phyloP scores from a whole-genome alignment of 2,329 filamentous ascomycete species.

The Biscogniauxia marginata region DNA sequence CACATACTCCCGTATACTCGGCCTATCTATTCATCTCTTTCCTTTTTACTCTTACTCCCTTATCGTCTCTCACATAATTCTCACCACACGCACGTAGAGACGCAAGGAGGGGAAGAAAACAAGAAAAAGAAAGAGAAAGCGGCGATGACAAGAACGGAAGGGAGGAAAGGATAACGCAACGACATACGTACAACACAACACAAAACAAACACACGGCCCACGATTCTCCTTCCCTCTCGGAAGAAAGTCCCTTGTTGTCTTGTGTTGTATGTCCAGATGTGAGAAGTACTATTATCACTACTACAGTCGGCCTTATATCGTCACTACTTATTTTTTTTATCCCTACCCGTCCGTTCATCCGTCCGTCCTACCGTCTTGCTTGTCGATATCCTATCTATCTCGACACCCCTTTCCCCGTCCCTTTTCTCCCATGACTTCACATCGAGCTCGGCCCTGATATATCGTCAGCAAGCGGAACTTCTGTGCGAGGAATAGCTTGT shows the following conservation, averaged over 20 bases:
- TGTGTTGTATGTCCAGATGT: conserved; percentile 6
- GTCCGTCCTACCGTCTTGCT: not conserved
- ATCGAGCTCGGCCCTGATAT: not conserved
- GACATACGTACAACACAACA: not conserved
- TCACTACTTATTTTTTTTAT: not conserved
- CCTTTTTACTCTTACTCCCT: not conserved
- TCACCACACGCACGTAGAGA: not conserved
- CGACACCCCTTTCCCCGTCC: not conserved
- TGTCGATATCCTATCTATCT: conserved; percentile 3
- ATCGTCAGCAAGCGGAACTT: not conserved
- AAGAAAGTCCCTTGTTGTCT: not conserved
- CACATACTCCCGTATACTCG: not conserved
- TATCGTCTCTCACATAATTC: not conserved
- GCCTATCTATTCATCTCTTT: not conserved
- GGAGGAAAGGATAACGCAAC: not conserved
- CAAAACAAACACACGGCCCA: not conserved
- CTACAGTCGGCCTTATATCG: not conserved
- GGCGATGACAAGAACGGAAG: not conserved
- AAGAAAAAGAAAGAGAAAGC: not conserved
- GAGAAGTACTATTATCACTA: conserved; percentile 1
- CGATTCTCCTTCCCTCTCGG: not conserved
- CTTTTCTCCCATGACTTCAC: not conserved
- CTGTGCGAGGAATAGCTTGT: not conserved
- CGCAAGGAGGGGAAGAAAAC: too few relatives aligned
- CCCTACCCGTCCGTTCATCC: not conserved